Evolutionary conservation across 805 yeast genomes (phyloP).

Genomic region (Kodamaea laetipori): DNA sequence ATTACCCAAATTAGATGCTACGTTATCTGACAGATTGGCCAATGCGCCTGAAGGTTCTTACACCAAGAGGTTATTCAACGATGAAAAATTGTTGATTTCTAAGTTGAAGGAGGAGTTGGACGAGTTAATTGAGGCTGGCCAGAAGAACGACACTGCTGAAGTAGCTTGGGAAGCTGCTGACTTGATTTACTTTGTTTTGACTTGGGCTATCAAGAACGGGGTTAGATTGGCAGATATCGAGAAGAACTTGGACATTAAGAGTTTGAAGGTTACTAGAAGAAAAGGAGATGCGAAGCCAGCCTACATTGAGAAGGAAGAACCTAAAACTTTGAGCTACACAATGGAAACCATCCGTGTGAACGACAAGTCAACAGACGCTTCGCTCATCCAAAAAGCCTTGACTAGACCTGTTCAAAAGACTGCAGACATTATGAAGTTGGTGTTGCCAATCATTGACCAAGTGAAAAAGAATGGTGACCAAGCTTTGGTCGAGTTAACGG

Average conservation of each 20-base stretch:
- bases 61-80: constrained; percentile 83
- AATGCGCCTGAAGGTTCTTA: constrained; percentile 93
- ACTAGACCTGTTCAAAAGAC: constrained; percentile 96
- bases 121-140: constrained; percentile 83
- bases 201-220: constrained; percentile 64
- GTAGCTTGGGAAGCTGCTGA: constrained; percentile 98
- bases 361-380: constrained; percentile 39
- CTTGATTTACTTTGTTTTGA: constrained; percentile 58
- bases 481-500: constrained; percentile 87
- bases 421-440: constrained; percentile 88
- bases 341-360: constrained; percentile 52
- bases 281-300: constrained; percentile 94
- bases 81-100: constrained; percentile 72
- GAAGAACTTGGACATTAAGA: constrained; percentile 77
- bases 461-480: constrained; percentile 80
- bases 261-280: constrained; percentile 85
- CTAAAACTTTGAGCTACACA: constrained; percentile 38
- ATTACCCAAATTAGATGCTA: constrained; percentile 63
- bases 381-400: constrained; percentile 58
- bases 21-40: constrained; percentile 60
- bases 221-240: constrained; percentile 82
- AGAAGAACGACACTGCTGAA: constrained; percentile 38
- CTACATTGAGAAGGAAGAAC: constrained; percentile 47
- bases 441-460: constrained; percentile 81
- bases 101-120: constrained; percentile 96